Evolutionary conservation across 257 asterid species (phyloP), one percentile per base, ranked within the genome.

Genomic region (Capsicum baccatum): DNA sequence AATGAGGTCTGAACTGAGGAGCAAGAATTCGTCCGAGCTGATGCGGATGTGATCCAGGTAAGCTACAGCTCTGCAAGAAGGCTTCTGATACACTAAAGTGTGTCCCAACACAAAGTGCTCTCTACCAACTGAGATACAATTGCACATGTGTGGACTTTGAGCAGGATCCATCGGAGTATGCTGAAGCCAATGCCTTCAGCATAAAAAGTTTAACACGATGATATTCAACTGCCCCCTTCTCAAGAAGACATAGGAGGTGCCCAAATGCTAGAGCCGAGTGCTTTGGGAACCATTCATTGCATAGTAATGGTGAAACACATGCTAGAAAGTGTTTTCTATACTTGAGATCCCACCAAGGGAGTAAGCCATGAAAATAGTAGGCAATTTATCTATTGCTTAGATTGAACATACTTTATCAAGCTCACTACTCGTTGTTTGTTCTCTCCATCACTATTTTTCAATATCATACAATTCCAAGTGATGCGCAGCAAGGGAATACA

Each of bases 121-220:
- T 97, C 99, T 15, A 97, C 99, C 62, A 97, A 93, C 85, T 95
- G 99, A 59, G 99, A 97, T 56, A 97, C 99, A 9, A 97, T 92
- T 12, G 98, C 98, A 97, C 99, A 97, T 97, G 74, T 97, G 99
- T 13, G 99, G 99, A 76, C 98, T 95, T 90, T 95, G 99, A 67
- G 99, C 91, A 0, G 99, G 94, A 82, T 97, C 98, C 86, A 95
- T 97, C 3, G 98, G 96, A 33, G 99, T 97, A 82, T 95, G 99
- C 89, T 97, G 99, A 84, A 97, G 99, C 84, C 84, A 97, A 84
- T 12, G 99, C 99, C 88, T 96, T 97, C 48, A 97, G 89, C 92
- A 94, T 93, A 14, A 97, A 95, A 84, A 96, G 99, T 85, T 95
- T 94, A 26, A 97, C 99, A 0, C 99, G 97, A 76, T 97, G 98